phyloP scores from a whole-genome alignment of 1,284 basidiomycete genomes.

The Cystobasidiaceae sp. region DNA sequence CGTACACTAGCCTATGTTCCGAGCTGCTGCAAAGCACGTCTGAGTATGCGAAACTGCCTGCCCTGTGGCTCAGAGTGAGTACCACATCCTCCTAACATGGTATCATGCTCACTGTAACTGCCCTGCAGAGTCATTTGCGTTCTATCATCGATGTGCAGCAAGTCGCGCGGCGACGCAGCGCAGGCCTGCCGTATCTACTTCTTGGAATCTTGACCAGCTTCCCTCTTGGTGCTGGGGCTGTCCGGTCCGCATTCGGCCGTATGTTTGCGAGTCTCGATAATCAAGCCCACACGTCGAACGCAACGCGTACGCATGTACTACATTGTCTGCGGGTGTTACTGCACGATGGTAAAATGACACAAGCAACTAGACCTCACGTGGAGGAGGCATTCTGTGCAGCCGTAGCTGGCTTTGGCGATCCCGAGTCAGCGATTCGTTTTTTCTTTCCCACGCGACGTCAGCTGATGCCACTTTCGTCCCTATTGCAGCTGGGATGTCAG shows the following conservation, averaged over 20 bases:
- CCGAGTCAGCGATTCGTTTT: not conserved
- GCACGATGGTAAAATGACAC: constrained; percentile 16
- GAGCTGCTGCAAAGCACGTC: not conserved
- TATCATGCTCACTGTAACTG: not conserved
- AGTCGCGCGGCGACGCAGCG: constrained; percentile 1
- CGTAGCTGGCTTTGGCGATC: constrained; percentile 20
- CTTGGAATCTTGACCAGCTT: constrained; percentile 13
- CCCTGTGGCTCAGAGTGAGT: not conserved
- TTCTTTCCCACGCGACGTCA: not conserved
- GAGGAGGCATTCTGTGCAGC: constrained; percentile 14
- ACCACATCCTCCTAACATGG: not conserved
- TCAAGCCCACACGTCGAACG: not conserved
- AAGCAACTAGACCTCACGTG: constrained; percentile 8
- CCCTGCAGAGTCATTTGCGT: not conserved
- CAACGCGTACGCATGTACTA: constrained; percentile 15
- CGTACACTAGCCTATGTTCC: constrained; percentile 9
- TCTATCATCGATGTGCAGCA: constrained; percentile 1
- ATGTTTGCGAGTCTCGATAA: not conserved
- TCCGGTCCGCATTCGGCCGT: not conserved
- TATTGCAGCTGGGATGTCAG: constrained; percentile 29
- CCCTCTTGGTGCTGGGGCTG: not conserved
- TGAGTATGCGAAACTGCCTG: not conserved
- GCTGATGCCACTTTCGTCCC: too few relatives aligned
- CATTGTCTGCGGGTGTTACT: constrained; percentile 26
- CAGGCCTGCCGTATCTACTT: constrained; percentile 18